A percentile compares a stretch with the other conserved stretches of the same genome.
phyloP scores from a whole-genome alignment of 306 rosid genomes.

The Trifolium repens region DNA sequence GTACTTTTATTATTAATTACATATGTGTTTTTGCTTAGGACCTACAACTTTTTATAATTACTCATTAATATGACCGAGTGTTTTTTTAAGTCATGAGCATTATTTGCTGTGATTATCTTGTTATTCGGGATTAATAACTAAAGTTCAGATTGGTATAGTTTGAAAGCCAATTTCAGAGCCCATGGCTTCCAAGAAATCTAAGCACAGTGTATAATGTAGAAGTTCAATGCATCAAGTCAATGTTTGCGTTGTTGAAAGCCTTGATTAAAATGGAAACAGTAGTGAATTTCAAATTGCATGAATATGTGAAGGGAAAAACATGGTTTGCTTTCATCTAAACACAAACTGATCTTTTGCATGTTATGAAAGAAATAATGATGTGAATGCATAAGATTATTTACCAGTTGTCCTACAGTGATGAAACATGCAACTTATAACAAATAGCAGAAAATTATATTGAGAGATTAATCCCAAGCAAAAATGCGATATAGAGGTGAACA shows the following conservation, averaged over 20 bases:
- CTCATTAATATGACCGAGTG: neutral
- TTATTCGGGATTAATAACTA: neutral
- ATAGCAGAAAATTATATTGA: conserved; percentile 20
- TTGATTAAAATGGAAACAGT: neutral
- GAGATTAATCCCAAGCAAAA: conserved; percentile 26
- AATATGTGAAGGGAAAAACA: conserved; percentile 12
- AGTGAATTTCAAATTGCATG: neutral
- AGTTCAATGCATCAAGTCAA: neutral
- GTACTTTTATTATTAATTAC: too few relatives aligned
- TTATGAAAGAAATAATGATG: conserved; percentile 2
- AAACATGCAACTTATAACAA: neutral
- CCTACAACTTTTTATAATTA: neutral
- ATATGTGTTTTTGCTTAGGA: neutral
- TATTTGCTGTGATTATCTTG: neutral
- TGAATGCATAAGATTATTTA: conserved; percentile 18
- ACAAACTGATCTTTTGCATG: conserved; percentile 3
- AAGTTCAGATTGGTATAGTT: neutral
- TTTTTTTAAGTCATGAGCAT: neutral
- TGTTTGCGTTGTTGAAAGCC: neutral
- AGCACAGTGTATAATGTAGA: neutral
- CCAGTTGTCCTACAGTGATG: conserved; percentile 18
- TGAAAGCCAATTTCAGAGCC: conserved; percentile 3
- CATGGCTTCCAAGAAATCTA: neutral
- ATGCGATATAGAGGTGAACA: conserved; percentile 32
- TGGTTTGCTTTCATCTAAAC: conserved; percentile 7